These are phyloP conservation scores for Chaetomium globosum DNA, from an alignment of 2,329 filamentous ascomycete genomes.

Conservation along the genomic window DNA sequence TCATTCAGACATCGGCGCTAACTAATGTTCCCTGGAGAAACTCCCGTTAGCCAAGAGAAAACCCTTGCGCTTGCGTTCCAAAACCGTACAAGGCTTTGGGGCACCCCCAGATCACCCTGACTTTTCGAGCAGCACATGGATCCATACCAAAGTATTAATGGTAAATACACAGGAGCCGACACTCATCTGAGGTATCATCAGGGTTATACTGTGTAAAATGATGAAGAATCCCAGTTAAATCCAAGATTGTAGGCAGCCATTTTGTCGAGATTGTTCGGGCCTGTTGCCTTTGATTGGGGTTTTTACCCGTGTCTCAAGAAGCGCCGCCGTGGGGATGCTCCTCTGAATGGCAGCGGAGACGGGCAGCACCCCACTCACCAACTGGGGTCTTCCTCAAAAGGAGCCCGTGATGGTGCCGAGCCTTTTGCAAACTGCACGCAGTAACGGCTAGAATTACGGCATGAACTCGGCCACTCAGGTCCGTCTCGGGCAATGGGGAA, in stretches of 20 bases:
- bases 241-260: conserved; percentile 7
- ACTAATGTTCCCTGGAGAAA: not conserved
- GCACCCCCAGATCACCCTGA: not conserved
- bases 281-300: conserved; percentile 35
- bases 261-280: conserved; percentile 32
- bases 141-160: not conserved
- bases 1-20: conserved; percentile 16
- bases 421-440: conserved; percentile 27
- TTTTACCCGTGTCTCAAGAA: conserved; percentile 34
- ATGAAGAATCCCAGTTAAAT: not conserved
- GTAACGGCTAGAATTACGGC: conserved; percentile 24
- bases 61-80: not conserved
- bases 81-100: not conserved
- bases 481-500: conserved; percentile 27
- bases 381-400: conserved; percentile 18
- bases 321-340: conserved; percentile 33
- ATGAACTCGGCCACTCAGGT: conserved; percentile 31
- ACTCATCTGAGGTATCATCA: not conserved
- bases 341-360: conserved; percentile 6
- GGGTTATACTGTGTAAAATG: not conserved
- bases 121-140: not conserved
- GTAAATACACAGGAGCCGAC: not conserved
- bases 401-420: conserved; percentile 33
- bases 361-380: conserved; percentile 32
- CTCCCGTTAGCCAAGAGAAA: not conserved